phyloP scores from a whole-genome alignment of 495 filamentous ascomycete genomes.

The Penicillium lividum region DNA sequence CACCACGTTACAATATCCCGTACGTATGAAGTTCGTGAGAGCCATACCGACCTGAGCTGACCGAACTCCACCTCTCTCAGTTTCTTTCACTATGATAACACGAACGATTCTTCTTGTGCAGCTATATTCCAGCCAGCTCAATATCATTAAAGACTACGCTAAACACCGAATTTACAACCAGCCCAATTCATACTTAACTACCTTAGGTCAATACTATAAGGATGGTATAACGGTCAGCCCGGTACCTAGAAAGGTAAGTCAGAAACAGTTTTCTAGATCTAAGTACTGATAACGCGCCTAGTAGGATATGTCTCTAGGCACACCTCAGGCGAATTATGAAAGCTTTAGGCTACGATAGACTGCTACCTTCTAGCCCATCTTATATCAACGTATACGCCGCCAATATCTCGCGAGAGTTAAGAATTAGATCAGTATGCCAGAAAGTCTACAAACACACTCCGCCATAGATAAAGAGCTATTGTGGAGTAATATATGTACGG shows the following conservation, averaged over 20 bases:
- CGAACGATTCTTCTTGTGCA: not conserved
- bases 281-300: not conserved
- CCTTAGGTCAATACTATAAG: not conserved
- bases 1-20: not conserved
- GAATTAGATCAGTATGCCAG: too few relatives aligned
- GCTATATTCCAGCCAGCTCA: not conserved
- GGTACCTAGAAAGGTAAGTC: constrained; percentile 2
- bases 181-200: not conserved
- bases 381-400: too few relatives aligned
- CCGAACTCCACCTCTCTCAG: not conserved
- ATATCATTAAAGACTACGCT: not conserved
- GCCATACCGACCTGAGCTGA: not conserved
- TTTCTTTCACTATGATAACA: not conserved
- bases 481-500: constrained; percentile 1
- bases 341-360: too few relatives aligned
- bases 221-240: not conserved
- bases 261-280: not conserved
- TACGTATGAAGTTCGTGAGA: not conserved
- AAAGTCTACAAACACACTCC: not conserved
- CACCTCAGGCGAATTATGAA: too few relatives aligned
- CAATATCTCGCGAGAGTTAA: too few relatives aligned
- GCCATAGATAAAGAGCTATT: not conserved
- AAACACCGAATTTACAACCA: not conserved
- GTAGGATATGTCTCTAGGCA: too few relatives aligned
- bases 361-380: too few relatives aligned